Base-by-base conservation (phyloP, 148 eudicot species). In the Rhododendron williamsianum region DNA sequence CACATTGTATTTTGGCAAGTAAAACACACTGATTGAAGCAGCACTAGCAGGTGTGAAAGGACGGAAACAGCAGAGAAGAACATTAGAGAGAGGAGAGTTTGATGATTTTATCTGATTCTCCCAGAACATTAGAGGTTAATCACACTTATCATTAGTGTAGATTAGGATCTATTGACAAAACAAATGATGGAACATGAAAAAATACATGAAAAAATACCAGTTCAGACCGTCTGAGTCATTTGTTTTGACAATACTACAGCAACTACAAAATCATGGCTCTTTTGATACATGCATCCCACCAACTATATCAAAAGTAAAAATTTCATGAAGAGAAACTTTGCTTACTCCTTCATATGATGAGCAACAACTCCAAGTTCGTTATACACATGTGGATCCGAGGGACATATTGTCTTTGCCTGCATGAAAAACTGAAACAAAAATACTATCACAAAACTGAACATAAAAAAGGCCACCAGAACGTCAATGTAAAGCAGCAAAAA, bases 341-440 rank as follows among this genome's bases (percentile, higher is more conserved):
- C 97, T 90, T 93, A 97, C 99, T 95, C 98, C 84, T 95, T 95
- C 96, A 93, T 95, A 89, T 94, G 94, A 91, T 97, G 94, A 71
- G 99, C 93, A 84, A 94, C 98, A 87, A 94, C 98, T 67, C 99
- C 99, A 85, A 97, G 96, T 88, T 97, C 99, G 87, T 97, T 97
- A 89, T 91, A 94, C 81, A 97, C 98, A 89, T 94, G 95, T 87
- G 99, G 99, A 93, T 97, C 99, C 16, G 96, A 92, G 76, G 94
- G 92, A 85, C 99, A 97, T 73, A 94, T 91, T 69, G 90, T 38
- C 86, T 92, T 93, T 69, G 99, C 98, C 94, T 97, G 99, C 94
- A 93, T 87, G 87, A 97, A 92, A 91, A 97, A 97, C 99, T 97
- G 96, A 90, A 58, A 79, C 46, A 84, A 89, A 11, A 86, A 79